Evolutionary conservation across 306 rosid species (phyloP).

Genomic region (Inga leiocalycina): DNA sequence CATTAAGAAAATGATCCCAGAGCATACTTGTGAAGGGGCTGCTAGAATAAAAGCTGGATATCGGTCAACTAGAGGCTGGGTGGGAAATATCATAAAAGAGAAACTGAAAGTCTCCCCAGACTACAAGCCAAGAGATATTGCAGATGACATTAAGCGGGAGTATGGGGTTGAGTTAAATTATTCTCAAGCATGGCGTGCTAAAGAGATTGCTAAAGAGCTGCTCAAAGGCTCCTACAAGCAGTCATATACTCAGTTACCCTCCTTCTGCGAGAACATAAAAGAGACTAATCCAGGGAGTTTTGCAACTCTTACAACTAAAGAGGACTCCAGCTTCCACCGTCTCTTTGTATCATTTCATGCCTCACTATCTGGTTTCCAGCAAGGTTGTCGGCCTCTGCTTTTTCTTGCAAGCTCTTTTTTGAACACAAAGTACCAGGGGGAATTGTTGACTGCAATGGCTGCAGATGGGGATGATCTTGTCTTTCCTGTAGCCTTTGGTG

Average conservation of each 20-base stretch:
- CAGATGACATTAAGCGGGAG: constrained; percentile 88
- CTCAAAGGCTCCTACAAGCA: constrained; percentile 95
- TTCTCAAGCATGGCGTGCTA: constrained; percentile 99
- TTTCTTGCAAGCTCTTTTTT: constrained; percentile 79
- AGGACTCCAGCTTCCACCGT: constrained; percentile 94
- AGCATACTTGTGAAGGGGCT: constrained; percentile 92
- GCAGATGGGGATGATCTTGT: constrained; percentile 82
- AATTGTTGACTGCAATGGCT: constrained; percentile 76
- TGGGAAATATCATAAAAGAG: constrained; percentile 95
- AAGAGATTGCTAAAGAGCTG: constrained; percentile 93
- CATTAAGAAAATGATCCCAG: constrained; percentile 81
- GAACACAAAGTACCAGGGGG: constrained; percentile 91
- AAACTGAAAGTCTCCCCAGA: constrained; percentile 84
- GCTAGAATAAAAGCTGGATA: constrained; percentile 93
- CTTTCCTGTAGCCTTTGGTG: constrained; percentile 89
- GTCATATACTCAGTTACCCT: constrained; percentile 85
- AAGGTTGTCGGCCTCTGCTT: constrained; percentile 90
- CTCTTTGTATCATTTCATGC: constrained; percentile 88
- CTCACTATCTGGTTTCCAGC: constrained; percentile 78
- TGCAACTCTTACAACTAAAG: constrained; percentile 84
- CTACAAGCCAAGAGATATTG: constrained; percentile 96
- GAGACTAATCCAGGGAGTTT: constrained; percentile 91
- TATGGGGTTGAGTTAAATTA: constrained; percentile 91
- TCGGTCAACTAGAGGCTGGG: constrained; percentile 97
- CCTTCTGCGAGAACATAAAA: constrained; percentile 84